A percentile compares a stretch with the other conserved stretches of the same genome.
Conservation (phyloP, 2,329 filamentous ascomycete species). For the Pestalotiopsis sp. region DNA sequence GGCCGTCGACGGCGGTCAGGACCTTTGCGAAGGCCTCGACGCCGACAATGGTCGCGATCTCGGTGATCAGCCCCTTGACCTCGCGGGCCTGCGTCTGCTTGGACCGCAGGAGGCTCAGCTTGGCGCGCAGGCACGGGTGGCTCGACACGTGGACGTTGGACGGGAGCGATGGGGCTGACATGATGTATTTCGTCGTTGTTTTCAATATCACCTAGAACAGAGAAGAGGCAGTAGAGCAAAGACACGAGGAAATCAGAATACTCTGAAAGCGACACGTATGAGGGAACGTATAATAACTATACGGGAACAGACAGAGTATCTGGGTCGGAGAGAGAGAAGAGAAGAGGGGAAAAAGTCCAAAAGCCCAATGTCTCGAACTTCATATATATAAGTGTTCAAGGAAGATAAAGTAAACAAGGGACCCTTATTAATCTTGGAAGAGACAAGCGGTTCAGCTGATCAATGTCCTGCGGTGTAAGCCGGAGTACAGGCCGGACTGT, state of each 20-base stretch:
- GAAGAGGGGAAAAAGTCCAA: background rate
- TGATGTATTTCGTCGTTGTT: background rate
- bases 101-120: conserved; percentile 87
- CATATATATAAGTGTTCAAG: background rate
- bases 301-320: background rate
- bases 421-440: background rate
- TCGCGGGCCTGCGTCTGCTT: conserved; percentile 69
- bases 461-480: conserved; percentile 12
- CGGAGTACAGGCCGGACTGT: background rate
- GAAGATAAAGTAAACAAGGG: background rate
- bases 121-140: conserved; percentile 85
- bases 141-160: conserved; percentile 74
- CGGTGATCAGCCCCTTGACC: conserved; percentile 80
- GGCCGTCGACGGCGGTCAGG: conserved; percentile 57
- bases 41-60: conserved; percentile 81
- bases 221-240: background rate
- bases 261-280: background rate
- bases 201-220: background rate
- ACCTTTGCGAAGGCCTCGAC: conserved; percentile 75
- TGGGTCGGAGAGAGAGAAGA: background rate
- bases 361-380: background rate
- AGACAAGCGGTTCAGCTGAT: background rate
- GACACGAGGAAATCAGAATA: background rate
- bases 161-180: conserved; percentile 39
- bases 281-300: background rate